Conservation (phyloP, 495 filamentous ascomycete genomes). For the Talaromyces proteolyticus region DNA sequence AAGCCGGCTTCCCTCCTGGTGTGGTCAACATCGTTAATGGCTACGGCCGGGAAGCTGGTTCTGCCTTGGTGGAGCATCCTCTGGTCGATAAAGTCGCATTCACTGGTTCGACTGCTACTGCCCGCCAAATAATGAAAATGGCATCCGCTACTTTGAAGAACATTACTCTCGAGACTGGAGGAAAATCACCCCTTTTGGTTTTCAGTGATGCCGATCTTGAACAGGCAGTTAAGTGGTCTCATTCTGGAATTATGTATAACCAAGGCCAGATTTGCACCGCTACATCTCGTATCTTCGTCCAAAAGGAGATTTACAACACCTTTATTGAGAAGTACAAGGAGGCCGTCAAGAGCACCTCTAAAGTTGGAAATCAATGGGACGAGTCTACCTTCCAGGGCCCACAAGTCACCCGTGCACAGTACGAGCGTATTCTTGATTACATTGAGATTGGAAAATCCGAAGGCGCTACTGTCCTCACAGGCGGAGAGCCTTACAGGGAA, state of each 20-base stretch:
- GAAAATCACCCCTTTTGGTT: slow-evolving; percentile 80
- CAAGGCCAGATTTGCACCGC: slow-evolving; percentile 90
- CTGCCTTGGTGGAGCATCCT: slow-evolving; percentile 71
- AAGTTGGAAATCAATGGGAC: slow-evolving; percentile 79
- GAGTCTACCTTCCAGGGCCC: slow-evolving; percentile 77
- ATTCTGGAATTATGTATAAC: slow-evolving; percentile 70
- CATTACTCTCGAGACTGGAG: slow-evolving; percentile 90
- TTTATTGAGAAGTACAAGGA: slow-evolving; percentile 71
- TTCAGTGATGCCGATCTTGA: slow-evolving; percentile 84
- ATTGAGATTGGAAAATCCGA: slow-evolving; percentile 74
- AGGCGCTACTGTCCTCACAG: slow-evolving; percentile 69
- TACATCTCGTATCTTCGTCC: slow-evolving; percentile 74
- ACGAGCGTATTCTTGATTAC: slow-evolving; percentile 75
- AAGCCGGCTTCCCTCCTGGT: slow-evolving; percentile 88
- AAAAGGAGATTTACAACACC: slow-evolving; percentile 66
- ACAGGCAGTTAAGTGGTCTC: slow-evolving; percentile 74
- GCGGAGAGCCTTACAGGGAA: slow-evolving; percentile 65
- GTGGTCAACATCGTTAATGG: slow-evolving; percentile 90
- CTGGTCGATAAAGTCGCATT: slow-evolving; percentile 89
- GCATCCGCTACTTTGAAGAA: slow-evolving; percentile 84
- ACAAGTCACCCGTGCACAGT: slow-evolving; percentile 80
- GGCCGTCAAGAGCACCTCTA: slow-evolving; percentile 56
- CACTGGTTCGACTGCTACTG: slow-evolving; percentile 83
- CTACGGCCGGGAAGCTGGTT: slow-evolving; percentile 69
- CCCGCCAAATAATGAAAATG: slow-evolving; percentile 87